Base-by-base conservation (phyloP, 768 basidiomycete species). In the Tubosaeta sp. region DNA sequence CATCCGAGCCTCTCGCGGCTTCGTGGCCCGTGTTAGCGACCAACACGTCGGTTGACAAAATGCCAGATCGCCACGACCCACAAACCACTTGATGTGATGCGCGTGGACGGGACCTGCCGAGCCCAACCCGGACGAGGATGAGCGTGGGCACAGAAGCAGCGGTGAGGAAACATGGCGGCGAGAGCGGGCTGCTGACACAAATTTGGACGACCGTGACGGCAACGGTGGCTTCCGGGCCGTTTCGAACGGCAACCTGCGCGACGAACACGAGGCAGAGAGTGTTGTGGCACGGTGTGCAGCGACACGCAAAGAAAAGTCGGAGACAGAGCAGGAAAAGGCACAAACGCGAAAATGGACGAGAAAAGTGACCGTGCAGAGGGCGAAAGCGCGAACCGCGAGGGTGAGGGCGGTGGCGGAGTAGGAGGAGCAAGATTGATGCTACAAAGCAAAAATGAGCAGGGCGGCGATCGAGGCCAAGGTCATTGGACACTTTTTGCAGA, bases 261-360 rank as follows among this genome's bases (percentile, higher is more conserved):
- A 73, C 69, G n/a, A 75, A 72, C 14, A 72, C 35, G 34, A 76
- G 51, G n/a, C n/a, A n/a, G n/a, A n/a, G n/a, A n/a, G n/a, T n/a
- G n/a, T n/a, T n/a, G n/a, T n/a, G n/a, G n/a, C n/a, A n/a, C n/a
- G n/a, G n/a, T n/a, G n/a, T n/a, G n/a, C n/a, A n/a, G n/a, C n/a
- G n/a, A n/a, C n/a, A n/a, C n/a, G n/a, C n/a, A n/a, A n/a, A n/a
- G n/a, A n/a, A n/a, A n/a, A n/a, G n/a, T n/a, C n/a, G n/a, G n/a
- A n/a, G 12, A 53, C 42, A 14, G 48, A 1, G 38, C 58, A 58
- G 5, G 60, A 63, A 36, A 54, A 51, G 31, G 55, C 48, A 70
- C 70, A 74, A 31, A 78, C 71, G 32, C 71, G 73, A 30, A 48
- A 61, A 19, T 68, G 66, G 45, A 76, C 76, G 60, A 78, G 69